Conservation (phyloP, 306 rosid genomes). For the Cucumis hystrix region DNA sequence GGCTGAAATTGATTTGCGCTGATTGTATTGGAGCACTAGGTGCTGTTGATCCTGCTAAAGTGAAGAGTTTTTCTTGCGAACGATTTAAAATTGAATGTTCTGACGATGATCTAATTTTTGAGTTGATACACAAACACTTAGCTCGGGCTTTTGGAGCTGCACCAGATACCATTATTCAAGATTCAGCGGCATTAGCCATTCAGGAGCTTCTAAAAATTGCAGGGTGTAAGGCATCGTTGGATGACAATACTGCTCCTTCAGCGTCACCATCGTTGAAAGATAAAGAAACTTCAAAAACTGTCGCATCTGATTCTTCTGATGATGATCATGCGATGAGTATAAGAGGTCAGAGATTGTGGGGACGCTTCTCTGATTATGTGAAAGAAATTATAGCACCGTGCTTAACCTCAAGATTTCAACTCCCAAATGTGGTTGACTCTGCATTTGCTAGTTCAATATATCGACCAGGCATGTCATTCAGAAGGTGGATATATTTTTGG, state of each 20-base stretch:
- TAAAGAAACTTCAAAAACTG: slow-evolving; percentile 12
- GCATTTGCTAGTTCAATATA: slow-evolving; percentile 58
- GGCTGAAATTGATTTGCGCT: slow-evolving; percentile 86
- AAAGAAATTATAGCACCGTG: slow-evolving; percentile 97
- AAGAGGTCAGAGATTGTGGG: slow-evolving; percentile 93
- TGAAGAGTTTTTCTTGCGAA: slow-evolving; percentile 56
- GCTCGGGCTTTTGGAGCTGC: slow-evolving; percentile 96
- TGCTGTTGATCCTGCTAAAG: slow-evolving; percentile 98
- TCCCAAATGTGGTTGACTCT: slow-evolving; percentile 57
- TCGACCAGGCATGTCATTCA: slow-evolving; percentile 67
- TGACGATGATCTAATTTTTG: slow-evolving; percentile 90
- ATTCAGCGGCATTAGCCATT: slow-evolving; percentile 95
- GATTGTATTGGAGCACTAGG: slow-evolving; percentile 97
- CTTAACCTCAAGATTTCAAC: slow-evolving; percentile 86
- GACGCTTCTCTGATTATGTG: slow-evolving; percentile 81
- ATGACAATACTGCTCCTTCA: slow-evolving; percentile 53
- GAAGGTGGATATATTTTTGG: slow-evolving; percentile 87
- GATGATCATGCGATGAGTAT: slow-evolving; percentile 35
- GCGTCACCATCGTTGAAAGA: slow-evolving; percentile 27
- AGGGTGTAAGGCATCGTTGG: slow-evolving; percentile 87
- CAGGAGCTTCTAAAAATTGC: slow-evolving; percentile 93
- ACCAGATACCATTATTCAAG: slow-evolving; percentile 87
- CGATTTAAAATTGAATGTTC: slow-evolving; percentile 92
- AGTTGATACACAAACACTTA: slow-evolving; percentile 88
- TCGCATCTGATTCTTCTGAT: slow-evolving; percentile 22